Evolutionary conservation across 768 basidiomycete genomes (phyloP).

Genomic region (Psilocybe subaeruginosa): DNA sequence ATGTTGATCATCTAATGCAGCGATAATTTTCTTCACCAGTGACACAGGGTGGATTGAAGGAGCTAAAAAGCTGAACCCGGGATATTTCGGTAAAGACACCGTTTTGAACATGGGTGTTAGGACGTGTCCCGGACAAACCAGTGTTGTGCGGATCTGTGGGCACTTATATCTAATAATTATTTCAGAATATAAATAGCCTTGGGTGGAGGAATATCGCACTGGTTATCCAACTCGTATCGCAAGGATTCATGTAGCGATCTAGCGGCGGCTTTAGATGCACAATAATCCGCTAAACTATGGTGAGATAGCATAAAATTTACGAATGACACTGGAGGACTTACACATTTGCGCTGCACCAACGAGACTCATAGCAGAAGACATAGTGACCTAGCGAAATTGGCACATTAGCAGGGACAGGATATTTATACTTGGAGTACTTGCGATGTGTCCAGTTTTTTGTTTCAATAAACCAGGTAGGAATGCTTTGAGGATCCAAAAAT

Average conservation of each 20-base stretch:
- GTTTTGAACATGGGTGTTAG: constrained; percentile 78
- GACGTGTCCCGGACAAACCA: constrained; percentile 82
- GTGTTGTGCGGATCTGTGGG: constrained; percentile 83
- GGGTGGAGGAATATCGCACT: constrained; percentile 37
- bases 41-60: constrained; percentile 75
- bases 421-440: constrained; percentile 36
- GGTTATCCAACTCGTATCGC: constrained; percentile 84
- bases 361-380: constrained; percentile 77
- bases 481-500: constrained; percentile 92
- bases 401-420: constrained; percentile 14
- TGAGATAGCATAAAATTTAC: not conserved
- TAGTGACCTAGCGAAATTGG: constrained; percentile 56
- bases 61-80: constrained; percentile 70
- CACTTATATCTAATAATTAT: constrained; percentile 57
- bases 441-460: constrained; percentile 82
- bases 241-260: constrained; percentile 82
- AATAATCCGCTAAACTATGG: constrained; percentile 72
- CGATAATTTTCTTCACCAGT: constrained; percentile 81
- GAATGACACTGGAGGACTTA: constrained; percentile 34
- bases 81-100: constrained; percentile 47
- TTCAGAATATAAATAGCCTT: not conserved
- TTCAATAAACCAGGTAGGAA: constrained; percentile 91
- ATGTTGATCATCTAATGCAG: constrained; percentile 80
- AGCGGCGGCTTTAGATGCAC: constrained; percentile 91
- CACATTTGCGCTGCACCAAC: constrained; percentile 77